Conservation (phyloP, 2,329 filamentous ascomycete species). For the Pestalotiopsis sp. region DNA sequence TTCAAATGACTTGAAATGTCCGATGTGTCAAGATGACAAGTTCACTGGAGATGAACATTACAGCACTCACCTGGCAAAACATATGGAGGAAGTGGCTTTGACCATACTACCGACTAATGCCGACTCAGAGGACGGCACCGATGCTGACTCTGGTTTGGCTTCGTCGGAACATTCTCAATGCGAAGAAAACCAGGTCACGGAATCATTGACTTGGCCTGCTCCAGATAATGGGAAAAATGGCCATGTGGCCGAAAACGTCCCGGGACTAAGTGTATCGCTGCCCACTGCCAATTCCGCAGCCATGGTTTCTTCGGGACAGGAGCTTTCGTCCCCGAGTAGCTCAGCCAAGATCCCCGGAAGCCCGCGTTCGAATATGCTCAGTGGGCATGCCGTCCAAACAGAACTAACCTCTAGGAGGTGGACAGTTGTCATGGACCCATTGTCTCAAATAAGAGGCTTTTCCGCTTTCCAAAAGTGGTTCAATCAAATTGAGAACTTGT, state of each 20-base stretch:
- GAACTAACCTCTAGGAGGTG: constrained; percentile 40
- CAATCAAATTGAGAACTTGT: neutral
- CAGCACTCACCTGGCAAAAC: constrained; percentile 7
- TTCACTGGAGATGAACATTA: neutral
- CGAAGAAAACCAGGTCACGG: neutral
- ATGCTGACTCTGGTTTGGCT: constrained; percentile 12
- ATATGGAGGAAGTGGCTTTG: constrained; percentile 15
- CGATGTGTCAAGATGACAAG: constrained; percentile 4
- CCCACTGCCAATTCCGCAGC: constrained; percentile 31
- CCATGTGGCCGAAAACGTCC: neutral
- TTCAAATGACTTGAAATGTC: neutral
- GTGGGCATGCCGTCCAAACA: constrained; percentile 42
- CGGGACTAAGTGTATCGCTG: constrained; percentile 26
- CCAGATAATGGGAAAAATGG: neutral
- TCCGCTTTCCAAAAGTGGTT: neutral
- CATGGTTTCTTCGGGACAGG: constrained; percentile 32
- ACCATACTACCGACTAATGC: constrained; percentile 13
- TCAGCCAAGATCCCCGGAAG: constrained; percentile 51
- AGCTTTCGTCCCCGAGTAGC: constrained; percentile 38
- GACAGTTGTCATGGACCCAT: neutral
- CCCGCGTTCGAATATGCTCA: constrained; percentile 65
- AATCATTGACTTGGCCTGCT: neutral
- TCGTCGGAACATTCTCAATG: neutral
- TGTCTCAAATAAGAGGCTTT: neutral
- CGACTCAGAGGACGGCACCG: constrained; percentile 16